phyloP scores from a whole-genome alignment of 768 basidiomycete genomes.

The Mycena vitilis region DNA sequence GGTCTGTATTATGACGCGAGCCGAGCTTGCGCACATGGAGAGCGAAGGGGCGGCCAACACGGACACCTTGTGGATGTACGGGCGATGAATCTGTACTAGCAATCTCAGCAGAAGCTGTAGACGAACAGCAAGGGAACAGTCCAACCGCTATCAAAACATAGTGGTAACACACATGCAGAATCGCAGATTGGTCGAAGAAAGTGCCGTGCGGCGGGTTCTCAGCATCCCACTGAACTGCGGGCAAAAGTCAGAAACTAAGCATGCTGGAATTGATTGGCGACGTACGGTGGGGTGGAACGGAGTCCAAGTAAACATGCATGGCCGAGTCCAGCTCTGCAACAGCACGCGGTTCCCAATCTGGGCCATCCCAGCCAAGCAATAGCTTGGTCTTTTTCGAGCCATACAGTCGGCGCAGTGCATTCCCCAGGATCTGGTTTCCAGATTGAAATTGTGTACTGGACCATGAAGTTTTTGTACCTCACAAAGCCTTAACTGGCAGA shows the following conservation, averaged over 20 bases:
- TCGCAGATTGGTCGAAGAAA: slow-evolving; percentile 55
- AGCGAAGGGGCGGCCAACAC: slow-evolving; percentile 27
- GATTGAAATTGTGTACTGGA: background rate
- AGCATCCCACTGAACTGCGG: slow-evolving; percentile 51
- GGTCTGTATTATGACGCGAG: slow-evolving; percentile 23
- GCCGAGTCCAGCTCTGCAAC: slow-evolving; percentile 64
- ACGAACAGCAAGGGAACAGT: slow-evolving; percentile 62
- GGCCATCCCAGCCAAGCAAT: slow-evolving; percentile 47
- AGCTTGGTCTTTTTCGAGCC: slow-evolving; percentile 52
- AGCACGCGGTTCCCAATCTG: slow-evolving; percentile 53
- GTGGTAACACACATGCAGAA: slow-evolving; percentile 54
- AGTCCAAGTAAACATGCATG: slow-evolving; percentile 62
- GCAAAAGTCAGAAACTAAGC: background rate
- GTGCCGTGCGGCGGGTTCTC: slow-evolving; percentile 41
- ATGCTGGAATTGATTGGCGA: background rate
- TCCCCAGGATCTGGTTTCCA: slow-evolving; percentile 19
- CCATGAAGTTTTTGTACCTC: slow-evolving; percentile 43
- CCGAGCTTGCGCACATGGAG: slow-evolving; percentile 31
- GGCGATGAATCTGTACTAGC: slow-evolving; percentile 38
- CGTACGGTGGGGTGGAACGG: slow-evolving; percentile 58
- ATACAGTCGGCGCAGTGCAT: slow-evolving; percentile 32
- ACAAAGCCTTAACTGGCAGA: slow-evolving; percentile 51
- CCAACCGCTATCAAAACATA: slow-evolving; percentile 58
- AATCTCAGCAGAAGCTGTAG: background rate
- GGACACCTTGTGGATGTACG: slow-evolving; percentile 21